phyloP scores from a whole-genome alignment of 2,329 filamentous ascomycete species.

The Botrytis squamosa region DNA sequence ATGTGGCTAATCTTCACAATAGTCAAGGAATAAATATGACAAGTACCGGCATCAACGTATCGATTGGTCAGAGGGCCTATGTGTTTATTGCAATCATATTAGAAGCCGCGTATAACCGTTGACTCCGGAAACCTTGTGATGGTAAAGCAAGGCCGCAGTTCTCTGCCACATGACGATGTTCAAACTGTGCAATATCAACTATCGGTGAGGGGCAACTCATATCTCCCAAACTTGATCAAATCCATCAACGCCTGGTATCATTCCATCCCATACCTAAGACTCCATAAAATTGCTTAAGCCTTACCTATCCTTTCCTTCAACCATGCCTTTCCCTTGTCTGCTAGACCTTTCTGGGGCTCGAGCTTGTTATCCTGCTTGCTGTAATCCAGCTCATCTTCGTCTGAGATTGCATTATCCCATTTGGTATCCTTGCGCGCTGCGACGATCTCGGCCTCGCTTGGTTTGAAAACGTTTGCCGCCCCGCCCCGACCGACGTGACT shows the following conservation, averaged over 20 bases:
- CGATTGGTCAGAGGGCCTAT: not conserved
- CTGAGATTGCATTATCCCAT: constrained; percentile 34
- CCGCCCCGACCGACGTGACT: constrained; percentile 73
- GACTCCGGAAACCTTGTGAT: not conserved
- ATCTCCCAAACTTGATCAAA: not conserved
- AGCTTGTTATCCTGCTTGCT: constrained; percentile 15
- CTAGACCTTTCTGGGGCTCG: constrained; percentile 40
- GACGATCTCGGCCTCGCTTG: constrained; percentile 40
- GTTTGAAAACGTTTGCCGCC: constrained; percentile 66
- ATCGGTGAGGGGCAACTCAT: not conserved
- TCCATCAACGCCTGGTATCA: constrained; percentile 16
- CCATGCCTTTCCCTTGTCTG: constrained; percentile 55
- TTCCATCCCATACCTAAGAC: not conserved
- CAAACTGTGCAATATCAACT: not conserved
- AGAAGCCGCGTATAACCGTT: not conserved
- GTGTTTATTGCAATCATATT: constrained; percentile 1
- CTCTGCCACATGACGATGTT: constrained; percentile 6
- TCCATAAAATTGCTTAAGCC: not conserved
- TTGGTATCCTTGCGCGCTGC: constrained; percentile 36
- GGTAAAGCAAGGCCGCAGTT: not conserved
- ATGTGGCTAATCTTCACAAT: not conserved
- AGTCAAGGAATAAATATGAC: not conserved
- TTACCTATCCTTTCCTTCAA: constrained; percentile 14
- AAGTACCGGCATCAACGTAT: constrained; percentile 1
- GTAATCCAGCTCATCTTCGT: constrained; percentile 27